Percentiles rank a stretch among this genome's conserved stretches.
phyloP scores from a whole-genome alignment of 805 yeast genomes.

The Candida incommunis region DNA sequence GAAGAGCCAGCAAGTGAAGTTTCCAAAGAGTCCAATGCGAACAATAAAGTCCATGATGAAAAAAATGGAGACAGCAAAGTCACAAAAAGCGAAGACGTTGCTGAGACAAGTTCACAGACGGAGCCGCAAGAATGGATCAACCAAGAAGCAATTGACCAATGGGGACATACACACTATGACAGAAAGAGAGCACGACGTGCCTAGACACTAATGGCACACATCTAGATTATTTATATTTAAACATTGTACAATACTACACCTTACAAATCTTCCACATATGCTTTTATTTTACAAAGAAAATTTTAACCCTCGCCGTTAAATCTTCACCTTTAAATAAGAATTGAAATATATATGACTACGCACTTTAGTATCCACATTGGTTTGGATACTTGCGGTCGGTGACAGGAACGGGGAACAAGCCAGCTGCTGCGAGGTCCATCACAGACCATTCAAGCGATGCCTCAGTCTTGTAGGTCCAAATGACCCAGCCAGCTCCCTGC shows the following conservation, averaged over 20 bases:
- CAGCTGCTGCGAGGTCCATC: conserved; percentile 38
- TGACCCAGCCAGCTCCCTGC: conserved; percentile 67
- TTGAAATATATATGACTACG: too few species aligned
- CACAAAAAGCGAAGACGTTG: conserved; percentile 4
- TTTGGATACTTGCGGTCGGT: conserved; percentile 51
- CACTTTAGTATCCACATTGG: conserved; percentile 40
- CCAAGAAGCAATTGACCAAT: conserved; percentile 9
- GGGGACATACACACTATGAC: conserved; percentile 19
- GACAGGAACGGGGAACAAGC: conserved; percentile 73
- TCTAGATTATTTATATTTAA: background rate
- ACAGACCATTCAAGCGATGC: conserved; percentile 76
- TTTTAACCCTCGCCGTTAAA: background rate
- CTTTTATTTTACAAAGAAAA: background rate
- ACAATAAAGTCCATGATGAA: conserved; percentile 3
- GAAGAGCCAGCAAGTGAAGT: background rate
- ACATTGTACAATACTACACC: background rate
- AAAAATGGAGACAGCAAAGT: conserved; percentile 1
- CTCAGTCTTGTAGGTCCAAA: conserved; percentile 93
- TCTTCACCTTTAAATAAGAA: background rate
- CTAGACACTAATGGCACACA: background rate
- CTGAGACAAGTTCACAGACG: background rate
- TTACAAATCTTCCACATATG: too few species aligned
- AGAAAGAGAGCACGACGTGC: conserved; percentile 9
- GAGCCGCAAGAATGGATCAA: conserved; percentile 6
- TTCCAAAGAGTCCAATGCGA: conserved; percentile 5